Conservation (phyloP, 2,329 filamentous ascomycete species). For the Gaeumannomyces sp. region DNA sequence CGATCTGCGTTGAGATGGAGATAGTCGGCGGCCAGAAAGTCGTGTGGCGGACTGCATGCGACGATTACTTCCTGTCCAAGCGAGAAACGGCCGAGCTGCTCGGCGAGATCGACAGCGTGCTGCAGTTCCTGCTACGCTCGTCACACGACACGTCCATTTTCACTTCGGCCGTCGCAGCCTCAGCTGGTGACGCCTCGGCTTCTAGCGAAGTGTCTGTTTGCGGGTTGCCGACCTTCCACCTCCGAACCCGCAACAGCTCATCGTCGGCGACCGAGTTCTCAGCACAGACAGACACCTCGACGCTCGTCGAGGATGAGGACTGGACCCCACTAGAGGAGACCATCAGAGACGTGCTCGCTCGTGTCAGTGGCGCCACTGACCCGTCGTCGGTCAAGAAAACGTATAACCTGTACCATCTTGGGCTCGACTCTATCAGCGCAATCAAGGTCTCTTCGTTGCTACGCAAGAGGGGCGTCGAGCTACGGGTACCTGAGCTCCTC, state of each 20-base stretch:
- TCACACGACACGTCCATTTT: conserved; percentile 44
- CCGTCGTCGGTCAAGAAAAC: conserved; percentile 50
- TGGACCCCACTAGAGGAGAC: conserved; percentile 30
- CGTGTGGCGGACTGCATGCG: conserved; percentile 65
- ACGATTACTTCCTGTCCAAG: conserved; percentile 45
- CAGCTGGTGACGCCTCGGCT: background rate
- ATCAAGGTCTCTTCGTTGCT: conserved; percentile 75
- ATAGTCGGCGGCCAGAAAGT: conserved; percentile 20
- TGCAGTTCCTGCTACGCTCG: conserved; percentile 48
- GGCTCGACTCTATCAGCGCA: conserved; percentile 85
- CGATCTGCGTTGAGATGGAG: conserved; percentile 78
- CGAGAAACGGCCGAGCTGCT: conserved; percentile 46
- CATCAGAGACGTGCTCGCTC: conserved; percentile 43
- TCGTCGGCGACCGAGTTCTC: background rate
- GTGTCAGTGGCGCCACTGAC: conserved; percentile 53
- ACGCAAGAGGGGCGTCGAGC: conserved; percentile 51
- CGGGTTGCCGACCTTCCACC: conserved; percentile 44
- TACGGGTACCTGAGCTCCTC: conserved; percentile 68
- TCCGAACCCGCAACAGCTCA: conserved; percentile 4
- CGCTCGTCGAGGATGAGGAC: conserved; percentile 10
- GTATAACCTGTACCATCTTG: conserved; percentile 73
- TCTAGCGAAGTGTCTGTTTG: conserved; percentile 51
- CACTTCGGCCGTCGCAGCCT: conserved; percentile 30
- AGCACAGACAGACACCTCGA: conserved; percentile 2
- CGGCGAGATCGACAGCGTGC: conserved; percentile 49